Percentiles rank a stretch among this genome's conserved stretches.
Evolutionary conservation across 306 rosid species (phyloP).

Genomic region (Lathyrus tuberosus): DNA sequence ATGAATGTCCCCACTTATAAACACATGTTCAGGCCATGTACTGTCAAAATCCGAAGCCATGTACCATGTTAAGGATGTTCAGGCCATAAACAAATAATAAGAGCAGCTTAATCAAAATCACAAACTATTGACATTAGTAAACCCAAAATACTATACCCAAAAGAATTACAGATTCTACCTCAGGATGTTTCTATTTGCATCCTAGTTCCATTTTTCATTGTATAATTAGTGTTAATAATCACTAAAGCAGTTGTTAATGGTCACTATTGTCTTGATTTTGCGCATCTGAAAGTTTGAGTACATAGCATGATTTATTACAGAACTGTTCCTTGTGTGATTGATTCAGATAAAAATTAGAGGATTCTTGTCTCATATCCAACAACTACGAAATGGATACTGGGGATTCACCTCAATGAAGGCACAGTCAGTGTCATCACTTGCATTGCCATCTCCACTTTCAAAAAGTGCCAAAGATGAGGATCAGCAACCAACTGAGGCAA

Average conservation of each 20-base stretch:
- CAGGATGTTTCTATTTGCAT: constrained; percentile 14
- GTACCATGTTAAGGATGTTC: too few relatives aligned
- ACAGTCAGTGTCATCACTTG: constrained; percentile 69
- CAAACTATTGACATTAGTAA: not conserved
- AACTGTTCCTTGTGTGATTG: constrained; percentile 38
- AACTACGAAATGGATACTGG: constrained; percentile 82
- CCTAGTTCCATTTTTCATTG: constrained; percentile 19
- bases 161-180: constrained; percentile 30
- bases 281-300: constrained; percentile 32
- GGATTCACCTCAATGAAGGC: constrained; percentile 70
- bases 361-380: constrained; percentile 83
- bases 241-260: not conserved
- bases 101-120: constrained; percentile 16
- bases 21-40: too few relatives aligned
- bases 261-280: constrained; percentile 29
- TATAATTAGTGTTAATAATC: constrained; percentile 19
- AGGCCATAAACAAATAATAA: not conserved
- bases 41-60: too few relatives aligned
- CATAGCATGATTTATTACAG: constrained; percentile 24
- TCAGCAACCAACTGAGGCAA: constrained; percentile 91
- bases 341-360: constrained; percentile 95
- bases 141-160: constrained; percentile 3
- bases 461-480: constrained; percentile 70
- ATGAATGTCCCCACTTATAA: too few relatives aligned
- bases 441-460: constrained; percentile 81